These are phyloP conservation scores for Alternaria consortialis DNA, from an alignment of 2,329 filamentous ascomycete species.

Conservation along the genomic window DNA sequence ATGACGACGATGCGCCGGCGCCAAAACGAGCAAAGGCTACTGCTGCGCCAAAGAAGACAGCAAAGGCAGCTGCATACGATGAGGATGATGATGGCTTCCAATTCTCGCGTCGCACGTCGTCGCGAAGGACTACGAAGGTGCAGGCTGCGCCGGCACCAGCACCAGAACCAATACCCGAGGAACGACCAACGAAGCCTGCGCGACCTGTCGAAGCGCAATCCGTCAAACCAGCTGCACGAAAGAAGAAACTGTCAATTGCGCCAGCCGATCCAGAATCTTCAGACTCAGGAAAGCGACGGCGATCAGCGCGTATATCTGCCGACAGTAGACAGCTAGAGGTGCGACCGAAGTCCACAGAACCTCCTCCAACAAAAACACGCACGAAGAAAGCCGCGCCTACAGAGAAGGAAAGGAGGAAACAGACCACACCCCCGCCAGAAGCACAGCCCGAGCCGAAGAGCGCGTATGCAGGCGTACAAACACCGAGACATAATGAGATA, in stretches of 20 bases:
- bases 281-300: constrained; percentile 48
- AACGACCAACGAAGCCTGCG: constrained; percentile 35
- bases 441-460: constrained; percentile 27
- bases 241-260: constrained; percentile 41
- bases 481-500: constrained; percentile 43
- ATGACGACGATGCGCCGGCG: constrained; percentile 55
- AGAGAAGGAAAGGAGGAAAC: constrained; percentile 44
- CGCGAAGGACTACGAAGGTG: constrained; percentile 49
- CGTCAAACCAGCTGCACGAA: constrained; percentile 29
- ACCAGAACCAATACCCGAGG: constrained; percentile 44
- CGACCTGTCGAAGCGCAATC: constrained; percentile 18
- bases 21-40: constrained; percentile 55
- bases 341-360: constrained; percentile 36
- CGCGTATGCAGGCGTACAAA: constrained; percentile 36
- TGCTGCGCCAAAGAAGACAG: constrained; percentile 47
- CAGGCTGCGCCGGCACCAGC: constrained; percentile 31
- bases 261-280: constrained; percentile 33
- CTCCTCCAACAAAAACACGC: constrained; percentile 36
- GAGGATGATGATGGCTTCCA: constrained; percentile 60
- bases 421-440: constrained; percentile 42
- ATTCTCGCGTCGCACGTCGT: constrained; percentile 55
- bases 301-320: constrained; percentile 58
- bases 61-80: constrained; percentile 55
- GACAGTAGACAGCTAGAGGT: constrained; percentile 51
- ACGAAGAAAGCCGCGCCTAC: constrained; percentile 42